phyloP scores from a whole-genome alignment of 2,329 filamentous ascomycete species.

The Aspergillus felis region DNA sequence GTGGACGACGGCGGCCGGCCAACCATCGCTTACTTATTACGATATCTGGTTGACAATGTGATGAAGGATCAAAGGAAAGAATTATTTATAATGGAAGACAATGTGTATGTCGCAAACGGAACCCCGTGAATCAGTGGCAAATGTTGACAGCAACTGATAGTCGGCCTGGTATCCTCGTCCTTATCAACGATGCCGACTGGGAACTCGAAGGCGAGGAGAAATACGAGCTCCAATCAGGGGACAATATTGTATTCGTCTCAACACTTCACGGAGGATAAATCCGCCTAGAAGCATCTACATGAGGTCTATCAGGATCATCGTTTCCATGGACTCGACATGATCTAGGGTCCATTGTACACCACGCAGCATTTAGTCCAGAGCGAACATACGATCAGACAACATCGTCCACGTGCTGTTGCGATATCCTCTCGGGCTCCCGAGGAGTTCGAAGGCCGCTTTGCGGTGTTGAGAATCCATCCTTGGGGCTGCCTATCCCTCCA shows the following conservation, averaged over 20 bases:
- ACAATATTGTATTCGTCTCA: constrained; percentile 93
- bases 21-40: constrained; percentile 72
- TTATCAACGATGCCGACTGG: constrained; percentile 98
- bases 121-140: background rate
- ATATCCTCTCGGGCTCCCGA: constrained; percentile 42
- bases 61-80: constrained; percentile 86
- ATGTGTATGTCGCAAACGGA: constrained; percentile 65
- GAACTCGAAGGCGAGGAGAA: constrained; percentile 92
- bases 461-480: constrained; percentile 40
- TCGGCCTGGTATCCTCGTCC: constrained; percentile 87
- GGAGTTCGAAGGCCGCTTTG: constrained; percentile 40
- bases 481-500: constrained; percentile 39
- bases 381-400: constrained; percentile 31
- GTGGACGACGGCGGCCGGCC: constrained; percentile 58
- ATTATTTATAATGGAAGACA: constrained; percentile 79
- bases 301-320: background rate
- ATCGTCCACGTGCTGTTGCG: constrained; percentile 44
- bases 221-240: constrained; percentile 75
- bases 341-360: background rate
- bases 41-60: constrained; percentile 71
- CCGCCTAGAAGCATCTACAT: constrained; percentile 1
- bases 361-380: constrained; percentile 1
- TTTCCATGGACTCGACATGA: constrained; percentile 1
- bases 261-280: constrained; percentile 84
- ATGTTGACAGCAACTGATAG: constrained; percentile 47